Conservation (phyloP, 2,329 filamentous ascomycete species). For the Diaporthe longicolla region DNA sequence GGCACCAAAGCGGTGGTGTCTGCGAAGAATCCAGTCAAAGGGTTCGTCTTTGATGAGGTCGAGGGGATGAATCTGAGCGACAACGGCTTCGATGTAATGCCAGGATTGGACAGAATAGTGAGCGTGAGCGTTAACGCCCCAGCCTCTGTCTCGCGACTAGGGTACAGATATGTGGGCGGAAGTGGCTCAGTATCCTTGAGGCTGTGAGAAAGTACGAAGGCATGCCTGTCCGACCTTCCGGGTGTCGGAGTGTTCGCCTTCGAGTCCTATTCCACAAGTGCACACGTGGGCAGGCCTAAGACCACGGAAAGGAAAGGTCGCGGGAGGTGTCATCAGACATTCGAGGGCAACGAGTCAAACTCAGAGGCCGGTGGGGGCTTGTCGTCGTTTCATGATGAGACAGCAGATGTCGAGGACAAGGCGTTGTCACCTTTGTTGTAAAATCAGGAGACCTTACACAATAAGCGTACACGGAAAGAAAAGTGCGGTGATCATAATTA, state of each 20-base stretch:
- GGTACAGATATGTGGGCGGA: constrained; percentile 1
- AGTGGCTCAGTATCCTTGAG: not conserved
- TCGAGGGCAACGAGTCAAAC: not conserved
- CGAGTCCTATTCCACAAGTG: no score
- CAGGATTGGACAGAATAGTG: constrained; percentile 52
- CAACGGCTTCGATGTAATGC: constrained; percentile 71
- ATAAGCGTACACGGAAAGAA: no score
- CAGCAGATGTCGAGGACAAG: not conserved
- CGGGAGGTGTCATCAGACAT: no score
- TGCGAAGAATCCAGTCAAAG: constrained; percentile 67
- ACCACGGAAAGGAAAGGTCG: no score
- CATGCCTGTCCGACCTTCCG: not conserved
- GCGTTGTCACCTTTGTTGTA: not conserved
- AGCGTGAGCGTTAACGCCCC: constrained; percentile 11
- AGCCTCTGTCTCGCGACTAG: not conserved
- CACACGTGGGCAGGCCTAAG: no score
- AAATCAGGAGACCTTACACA: not conserved
- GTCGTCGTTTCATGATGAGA: no score
- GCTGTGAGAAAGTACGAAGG: not conserved
- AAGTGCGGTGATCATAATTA: not conserved
- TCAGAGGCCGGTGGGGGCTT: not conserved
- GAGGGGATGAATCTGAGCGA: constrained; percentile 64
- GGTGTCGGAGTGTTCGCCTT: no score
- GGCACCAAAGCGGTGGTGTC: constrained; percentile 48
- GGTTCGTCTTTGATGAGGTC: constrained; percentile 66